Conservation (phyloP, 257 asterid species). For the Prunella vulgaris region DNA sequence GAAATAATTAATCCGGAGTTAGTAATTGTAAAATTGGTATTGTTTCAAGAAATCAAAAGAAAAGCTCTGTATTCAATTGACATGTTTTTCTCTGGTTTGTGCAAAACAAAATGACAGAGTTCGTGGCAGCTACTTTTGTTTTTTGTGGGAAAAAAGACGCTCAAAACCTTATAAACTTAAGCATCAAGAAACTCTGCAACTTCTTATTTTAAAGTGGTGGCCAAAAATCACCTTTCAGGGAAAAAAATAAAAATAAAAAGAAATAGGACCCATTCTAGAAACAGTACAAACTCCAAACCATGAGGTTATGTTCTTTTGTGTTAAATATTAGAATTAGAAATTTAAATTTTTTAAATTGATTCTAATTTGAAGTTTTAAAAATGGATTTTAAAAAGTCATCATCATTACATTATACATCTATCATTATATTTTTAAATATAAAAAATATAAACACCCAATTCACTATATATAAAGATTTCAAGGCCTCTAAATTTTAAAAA, state of each 20-base stretch:
- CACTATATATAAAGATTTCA: too few species aligned
- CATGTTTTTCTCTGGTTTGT: not conserved
- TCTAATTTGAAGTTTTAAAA: too few species aligned
- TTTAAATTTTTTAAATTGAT: too few species aligned
- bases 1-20: slow-evolving; percentile 16
- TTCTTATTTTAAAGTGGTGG: not conserved
- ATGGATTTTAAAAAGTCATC: too few species aligned
- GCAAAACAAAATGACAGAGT: not conserved
- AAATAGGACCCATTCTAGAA: not conserved
- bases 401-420: too few species aligned
- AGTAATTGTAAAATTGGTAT: not conserved
- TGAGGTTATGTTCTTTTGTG: too few species aligned
- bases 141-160: not conserved
- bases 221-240: not conserved
- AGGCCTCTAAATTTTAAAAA: too few species aligned
- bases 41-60: not conserved
- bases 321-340: too few species aligned
- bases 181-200: not conserved
- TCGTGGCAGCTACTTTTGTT: not conserved
- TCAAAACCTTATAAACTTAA: not conserved
- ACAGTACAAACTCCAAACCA: not conserved
- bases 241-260: not conserved
- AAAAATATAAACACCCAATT: too few species aligned
- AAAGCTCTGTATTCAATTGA: not conserved
- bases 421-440: too few species aligned